phyloP scores from a whole-genome alignment of 1,139 yeast species.

The Candida glucosophila region DNA sequence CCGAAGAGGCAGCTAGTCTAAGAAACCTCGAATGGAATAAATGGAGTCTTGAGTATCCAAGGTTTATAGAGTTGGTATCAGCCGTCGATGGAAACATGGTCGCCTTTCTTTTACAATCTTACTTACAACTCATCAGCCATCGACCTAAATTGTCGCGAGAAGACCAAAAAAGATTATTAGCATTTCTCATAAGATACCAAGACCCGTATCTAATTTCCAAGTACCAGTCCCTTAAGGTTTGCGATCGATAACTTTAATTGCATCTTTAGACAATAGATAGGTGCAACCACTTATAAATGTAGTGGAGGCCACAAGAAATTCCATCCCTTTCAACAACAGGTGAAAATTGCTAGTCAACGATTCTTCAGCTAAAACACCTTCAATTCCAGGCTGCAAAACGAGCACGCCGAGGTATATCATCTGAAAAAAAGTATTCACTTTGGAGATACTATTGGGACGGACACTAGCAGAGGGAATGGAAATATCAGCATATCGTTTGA shows the following conservation, averaged over 20 bases:
- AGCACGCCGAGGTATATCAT: conserved; percentile 81
- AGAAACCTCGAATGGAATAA: conserved; percentile 2
- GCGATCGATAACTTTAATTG: conserved; percentile 47
- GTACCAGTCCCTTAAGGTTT: no score
- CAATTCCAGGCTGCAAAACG: conserved; percentile 57
- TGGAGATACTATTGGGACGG: conserved; percentile 81
- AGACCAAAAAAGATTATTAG: no score
- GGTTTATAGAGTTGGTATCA: conserved; percentile 1
- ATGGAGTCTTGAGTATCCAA: conserved; percentile 2
- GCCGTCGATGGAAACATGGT: no score
- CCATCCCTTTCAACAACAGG: conserved; percentile 11
- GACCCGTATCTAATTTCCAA: no score
- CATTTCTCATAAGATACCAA: no score
- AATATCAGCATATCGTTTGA: conserved; percentile 57
- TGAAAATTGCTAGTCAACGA: conserved; percentile 7
- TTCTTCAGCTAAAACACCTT: conserved; percentile 14
- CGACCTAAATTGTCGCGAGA: no score
- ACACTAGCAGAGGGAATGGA: conserved; percentile 81
- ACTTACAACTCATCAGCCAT: no score
- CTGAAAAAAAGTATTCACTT: conserved; percentile 83
- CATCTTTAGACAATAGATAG: conserved; percentile 60
- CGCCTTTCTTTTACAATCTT: no score
- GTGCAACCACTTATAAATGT: conserved; percentile 75
- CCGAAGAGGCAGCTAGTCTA: conserved; percentile 1
- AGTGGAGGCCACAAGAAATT: conserved; percentile 56